phyloP scores from a whole-genome alignment of 2,329 filamentous ascomycete genomes.

The Apiospora arundinis region DNA sequence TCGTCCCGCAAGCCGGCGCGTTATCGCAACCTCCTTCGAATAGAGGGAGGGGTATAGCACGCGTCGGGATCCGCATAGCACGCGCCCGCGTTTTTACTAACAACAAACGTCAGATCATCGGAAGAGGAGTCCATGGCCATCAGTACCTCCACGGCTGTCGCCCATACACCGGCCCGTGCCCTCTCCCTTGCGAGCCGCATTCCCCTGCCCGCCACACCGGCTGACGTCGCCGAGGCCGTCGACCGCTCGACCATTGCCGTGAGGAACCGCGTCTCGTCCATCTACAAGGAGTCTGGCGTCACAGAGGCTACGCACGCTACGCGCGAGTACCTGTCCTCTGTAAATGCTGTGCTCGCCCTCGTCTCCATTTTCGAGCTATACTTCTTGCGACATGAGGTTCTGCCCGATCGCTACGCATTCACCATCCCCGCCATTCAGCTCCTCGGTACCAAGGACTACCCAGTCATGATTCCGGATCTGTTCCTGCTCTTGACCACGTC shows the following conservation, averaged over 20 bases:
- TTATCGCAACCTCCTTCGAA: neutral
- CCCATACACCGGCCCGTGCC: constrained; percentile 58
- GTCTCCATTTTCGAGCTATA: constrained; percentile 74
- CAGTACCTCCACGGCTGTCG: constrained; percentile 51
- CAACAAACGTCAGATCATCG: constrained; percentile 51
- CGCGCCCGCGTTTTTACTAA: constrained; percentile 57
- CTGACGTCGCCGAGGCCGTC: constrained; percentile 76
- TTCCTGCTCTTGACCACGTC: constrained; percentile 76
- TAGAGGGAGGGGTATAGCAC: neutral
- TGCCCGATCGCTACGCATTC: constrained; percentile 75
- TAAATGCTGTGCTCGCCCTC: constrained; percentile 73
- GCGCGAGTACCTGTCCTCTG: constrained; percentile 74
- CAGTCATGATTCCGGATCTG: constrained; percentile 78
- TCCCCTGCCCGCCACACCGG: constrained; percentile 80
- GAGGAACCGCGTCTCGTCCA: constrained; percentile 67
- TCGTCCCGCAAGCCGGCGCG: constrained; percentile 48
- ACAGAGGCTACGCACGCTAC: constrained; percentile 68
- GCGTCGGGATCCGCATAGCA: constrained; percentile 49
- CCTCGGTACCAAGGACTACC: constrained; percentile 62
- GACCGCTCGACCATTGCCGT: constrained; percentile 73
- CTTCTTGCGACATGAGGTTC: constrained; percentile 71
- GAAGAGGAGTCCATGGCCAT: constrained; percentile 29
- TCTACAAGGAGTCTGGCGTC: constrained; percentile 71
- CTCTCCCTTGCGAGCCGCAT: constrained; percentile 65
- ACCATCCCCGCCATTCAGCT: constrained; percentile 68